Conservation (phyloP, 2,329 filamentous ascomycete species). For the Aphanocladium album region DNA sequence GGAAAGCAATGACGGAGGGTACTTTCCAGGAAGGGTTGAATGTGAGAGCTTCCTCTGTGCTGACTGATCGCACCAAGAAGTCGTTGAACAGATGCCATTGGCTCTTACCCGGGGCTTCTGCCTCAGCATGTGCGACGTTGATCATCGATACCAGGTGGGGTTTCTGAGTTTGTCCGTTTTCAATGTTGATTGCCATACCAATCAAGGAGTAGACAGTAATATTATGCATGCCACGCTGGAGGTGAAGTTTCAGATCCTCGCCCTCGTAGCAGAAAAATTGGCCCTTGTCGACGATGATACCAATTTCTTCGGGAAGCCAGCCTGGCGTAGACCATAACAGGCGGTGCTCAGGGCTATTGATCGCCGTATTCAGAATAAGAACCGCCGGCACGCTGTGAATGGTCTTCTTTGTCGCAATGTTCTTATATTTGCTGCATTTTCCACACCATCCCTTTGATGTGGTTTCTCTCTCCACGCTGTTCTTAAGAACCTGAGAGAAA, state of each 20-base stretch:
- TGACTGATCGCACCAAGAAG: conserved; percentile 79
- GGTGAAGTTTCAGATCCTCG: conserved; percentile 74
- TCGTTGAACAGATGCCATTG: conserved; percentile 98
- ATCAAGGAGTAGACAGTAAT: conserved; percentile 89
- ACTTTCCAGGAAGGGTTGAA: conserved; percentile 93
- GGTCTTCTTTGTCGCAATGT: conserved; percentile 76
- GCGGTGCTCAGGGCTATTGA: conserved; percentile 65
- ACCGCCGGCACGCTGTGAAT: conserved; percentile 78
- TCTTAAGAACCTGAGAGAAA: conserved; percentile 90
- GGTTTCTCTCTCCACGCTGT: conserved; percentile 83
- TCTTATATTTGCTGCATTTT: conserved; percentile 85
- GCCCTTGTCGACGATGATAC: conserved; percentile 83
- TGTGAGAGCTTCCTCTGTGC: conserved; percentile 75
- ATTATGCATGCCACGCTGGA: conserved; percentile 73
- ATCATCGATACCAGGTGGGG: conserved; percentile 88
- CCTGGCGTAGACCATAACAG: conserved; percentile 83
- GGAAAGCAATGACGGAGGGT: conserved; percentile 82
- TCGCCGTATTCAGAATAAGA: conserved; percentile 82
- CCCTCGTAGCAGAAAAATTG: conserved; percentile 95
- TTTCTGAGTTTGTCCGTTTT: conserved; percentile 78
- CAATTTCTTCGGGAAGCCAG: conserved; percentile 92
- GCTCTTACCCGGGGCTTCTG: conserved; percentile 52
- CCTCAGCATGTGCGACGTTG: conserved; percentile 68
- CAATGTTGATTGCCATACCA: conserved; percentile 84
- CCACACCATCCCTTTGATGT: conserved; percentile 91